A percentile compares a stretch with the other conserved stretches of the same genome.
Conservation (phyloP, 2,329 filamentous ascomycete genomes). For the Neurospora sp. region DNA sequence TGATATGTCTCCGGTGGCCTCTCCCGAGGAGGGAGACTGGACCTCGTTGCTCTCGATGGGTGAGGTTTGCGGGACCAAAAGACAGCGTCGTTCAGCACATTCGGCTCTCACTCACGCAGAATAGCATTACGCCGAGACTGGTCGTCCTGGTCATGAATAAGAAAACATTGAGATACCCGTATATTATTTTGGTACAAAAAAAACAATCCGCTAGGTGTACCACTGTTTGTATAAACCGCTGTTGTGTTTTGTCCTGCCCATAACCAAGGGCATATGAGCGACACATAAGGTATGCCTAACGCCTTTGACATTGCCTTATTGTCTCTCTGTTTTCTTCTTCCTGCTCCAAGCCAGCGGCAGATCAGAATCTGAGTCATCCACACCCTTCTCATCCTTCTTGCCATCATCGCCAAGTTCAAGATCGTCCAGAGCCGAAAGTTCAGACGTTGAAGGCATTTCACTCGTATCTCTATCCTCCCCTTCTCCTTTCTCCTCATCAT, state of each 20-base stretch:
- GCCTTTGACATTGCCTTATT: not conserved
- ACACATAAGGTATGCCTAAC: not conserved
- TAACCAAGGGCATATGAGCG: not conserved
- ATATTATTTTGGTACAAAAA: not conserved
- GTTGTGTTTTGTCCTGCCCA: not conserved
- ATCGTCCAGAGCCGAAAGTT: no score
- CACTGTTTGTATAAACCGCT: not conserved
- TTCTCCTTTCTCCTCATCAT: no score
- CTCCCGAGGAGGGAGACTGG: not conserved
- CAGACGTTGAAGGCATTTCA: not conserved
- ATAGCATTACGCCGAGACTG: not conserved
- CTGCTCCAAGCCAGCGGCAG: no score
- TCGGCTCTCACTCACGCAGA: no score
- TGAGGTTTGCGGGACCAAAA: not conserved
- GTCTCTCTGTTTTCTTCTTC: not conserved
- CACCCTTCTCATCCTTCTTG: no score
- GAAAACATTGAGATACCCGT: not conserved
- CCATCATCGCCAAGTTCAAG: no score
- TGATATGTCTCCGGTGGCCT: not conserved
- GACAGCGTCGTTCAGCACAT: not conserved
- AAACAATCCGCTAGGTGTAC: not conserved
- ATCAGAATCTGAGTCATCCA: not conserved
- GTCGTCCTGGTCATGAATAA: not conserved
- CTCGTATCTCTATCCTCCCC: no score
- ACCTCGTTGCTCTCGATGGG: not conserved